Percentiles rank a stretch among this genome's conserved stretches.
Evolutionary conservation across 306 rosid genomes (phyloP).

Genomic region (Fagus sylvatica): DNA sequence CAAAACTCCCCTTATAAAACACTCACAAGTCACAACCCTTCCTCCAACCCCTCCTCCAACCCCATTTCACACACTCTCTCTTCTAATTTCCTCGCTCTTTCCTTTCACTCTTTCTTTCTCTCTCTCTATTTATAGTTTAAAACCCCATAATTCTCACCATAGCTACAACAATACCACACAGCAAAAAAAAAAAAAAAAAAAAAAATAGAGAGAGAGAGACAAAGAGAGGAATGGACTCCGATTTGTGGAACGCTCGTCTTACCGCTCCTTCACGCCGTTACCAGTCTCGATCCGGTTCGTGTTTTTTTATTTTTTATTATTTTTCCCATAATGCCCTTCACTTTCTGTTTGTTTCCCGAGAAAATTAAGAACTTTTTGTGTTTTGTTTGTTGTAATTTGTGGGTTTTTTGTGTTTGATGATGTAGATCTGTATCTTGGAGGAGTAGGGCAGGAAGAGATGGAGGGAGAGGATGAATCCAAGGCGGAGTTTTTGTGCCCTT

Average conservation of each 20-base stretch:
- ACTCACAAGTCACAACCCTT: background rate
- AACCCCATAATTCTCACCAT: background rate
- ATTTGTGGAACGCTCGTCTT: constrained; percentile 60
- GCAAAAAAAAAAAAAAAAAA: background rate
- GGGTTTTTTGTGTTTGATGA: background rate
- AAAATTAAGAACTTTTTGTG: background rate
- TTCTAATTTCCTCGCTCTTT: constrained; percentile 23
- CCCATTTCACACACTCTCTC: constrained; percentile 2
- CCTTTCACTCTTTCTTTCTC: constrained; percentile 2
- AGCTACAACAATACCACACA: background rate
- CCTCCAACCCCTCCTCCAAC: background rate
- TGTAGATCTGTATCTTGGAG: constrained; percentile 59
- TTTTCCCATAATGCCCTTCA: background rate
- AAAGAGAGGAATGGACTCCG: constrained; percentile 52
- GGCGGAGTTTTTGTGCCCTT: constrained; percentile 73
- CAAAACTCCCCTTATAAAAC: background rate
- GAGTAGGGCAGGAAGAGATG: constrained; percentile 40
- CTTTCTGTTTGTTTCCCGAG: background rate
- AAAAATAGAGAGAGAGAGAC: background rate
- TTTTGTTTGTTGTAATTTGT: background rate
- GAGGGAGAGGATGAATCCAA: constrained; percentile 59
- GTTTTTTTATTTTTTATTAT: background rate
- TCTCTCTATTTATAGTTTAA: background rate
- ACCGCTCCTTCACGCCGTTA: constrained; percentile 48
- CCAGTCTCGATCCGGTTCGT: constrained; percentile 64